Base-by-base conservation (phyloP, 2,329 filamentous ascomycete species). In the Trichoderma afroharzianum region DNA sequence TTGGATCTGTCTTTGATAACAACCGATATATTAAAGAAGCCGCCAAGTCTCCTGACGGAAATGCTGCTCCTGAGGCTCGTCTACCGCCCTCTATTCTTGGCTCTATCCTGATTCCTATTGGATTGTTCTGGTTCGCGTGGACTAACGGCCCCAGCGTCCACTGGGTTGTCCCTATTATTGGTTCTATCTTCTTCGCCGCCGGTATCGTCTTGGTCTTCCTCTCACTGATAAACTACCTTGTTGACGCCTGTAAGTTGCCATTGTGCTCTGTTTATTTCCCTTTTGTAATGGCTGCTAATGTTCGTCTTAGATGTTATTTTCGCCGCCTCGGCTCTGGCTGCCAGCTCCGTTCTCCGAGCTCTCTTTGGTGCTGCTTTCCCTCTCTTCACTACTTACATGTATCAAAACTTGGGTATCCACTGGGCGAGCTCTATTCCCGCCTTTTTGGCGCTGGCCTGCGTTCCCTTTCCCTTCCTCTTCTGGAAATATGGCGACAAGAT, bases 381-480 rank as follows among this genome's bases (percentile, higher is more conserved):
- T 0, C 85, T 94, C 0, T 94, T 94, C 80, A 92, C 91, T 0
- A 85, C 83, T 0, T 79, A 83, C 73, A 88, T 89, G 86, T 89
- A 88, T 77, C 50, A 82, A 3, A 82, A 85, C 70, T 84, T 92
- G 2, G 91, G 92, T 61, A 90, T 92, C 70, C 91, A 94, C 82
- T 95, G 92, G 93, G 93, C 91, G 1, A 89, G 86, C 39, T 89
- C 88, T 0, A 83, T 95, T 14, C 92, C 92, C 0, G 93, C 90
- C 0, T 95, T 95, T 82, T 83, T 95, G 3, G 88, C 92, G 0
- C 79, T 94, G 3, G 86, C 85, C 15, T 94, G 92, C 80, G 83
- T 93, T 21, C 92, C 92, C 0, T 91, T 92, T 76, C 92, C 93
- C 0, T 91, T 92, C 80, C 79, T 95, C 15, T 93, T 95, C 80